Conservation (phyloP, 768 basidiomycete species). For the Termitomyces sp. region DNA sequence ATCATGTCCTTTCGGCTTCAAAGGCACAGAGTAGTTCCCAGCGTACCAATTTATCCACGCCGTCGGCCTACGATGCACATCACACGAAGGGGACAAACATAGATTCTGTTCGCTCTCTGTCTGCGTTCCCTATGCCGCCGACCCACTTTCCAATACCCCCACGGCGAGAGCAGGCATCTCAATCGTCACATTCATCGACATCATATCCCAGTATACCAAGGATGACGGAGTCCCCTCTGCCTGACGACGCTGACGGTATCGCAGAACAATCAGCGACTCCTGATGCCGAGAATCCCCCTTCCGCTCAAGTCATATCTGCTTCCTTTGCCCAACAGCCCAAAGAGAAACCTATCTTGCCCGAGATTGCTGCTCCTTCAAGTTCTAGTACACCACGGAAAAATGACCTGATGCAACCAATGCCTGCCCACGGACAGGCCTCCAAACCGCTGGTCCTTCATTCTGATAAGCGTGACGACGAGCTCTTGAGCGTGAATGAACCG, state of each 20-base stretch:
- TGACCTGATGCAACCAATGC: background rate
- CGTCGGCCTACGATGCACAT: too few species aligned
- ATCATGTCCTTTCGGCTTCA: background rate
- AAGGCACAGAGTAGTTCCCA: too few species aligned
- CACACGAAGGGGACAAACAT: too few species aligned
- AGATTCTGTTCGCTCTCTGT: too few species aligned
- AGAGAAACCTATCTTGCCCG: background rate
- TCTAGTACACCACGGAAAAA: background rate
- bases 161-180: too few species aligned
- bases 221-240: constrained; percentile 22
- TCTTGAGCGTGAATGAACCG: too few species aligned
- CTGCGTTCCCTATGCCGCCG: too few species aligned
- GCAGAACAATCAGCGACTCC: background rate
- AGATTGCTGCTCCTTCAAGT: background rate
- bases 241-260: constrained; percentile 15
- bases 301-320: background rate
- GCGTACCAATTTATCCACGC: too few species aligned
- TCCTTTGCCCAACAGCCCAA: constrained; percentile 2
- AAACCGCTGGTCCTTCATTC: background rate
- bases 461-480: background rate
- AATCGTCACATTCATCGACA: too few species aligned
- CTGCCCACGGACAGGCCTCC: background rate
- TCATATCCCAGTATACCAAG: constrained; percentile 22
- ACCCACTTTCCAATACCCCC: too few species aligned
- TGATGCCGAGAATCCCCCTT: background rate